Percentiles rank a stretch among this genome's conserved stretches.
Conservation (phyloP, 805 yeast genomes). For the Schwanniomyces sp. region DNA sequence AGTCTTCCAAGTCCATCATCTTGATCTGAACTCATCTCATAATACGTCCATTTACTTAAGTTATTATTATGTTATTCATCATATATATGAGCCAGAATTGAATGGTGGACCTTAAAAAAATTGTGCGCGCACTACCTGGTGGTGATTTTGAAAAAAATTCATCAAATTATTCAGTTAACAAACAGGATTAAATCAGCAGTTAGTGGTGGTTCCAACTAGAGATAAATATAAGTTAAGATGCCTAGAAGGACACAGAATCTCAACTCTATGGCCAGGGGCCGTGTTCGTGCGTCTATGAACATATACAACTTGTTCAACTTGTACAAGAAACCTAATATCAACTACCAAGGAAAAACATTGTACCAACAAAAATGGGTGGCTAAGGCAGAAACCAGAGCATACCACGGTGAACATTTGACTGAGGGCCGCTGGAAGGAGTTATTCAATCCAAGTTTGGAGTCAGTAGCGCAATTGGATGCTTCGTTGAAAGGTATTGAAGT, state of each 20-base stretch:
- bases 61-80: background rate
- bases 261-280: conserved; percentile 62
- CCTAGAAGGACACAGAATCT: conserved; percentile 61
- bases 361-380: conserved; percentile 92
- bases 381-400: conserved; percentile 88
- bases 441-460: conserved; percentile 70
- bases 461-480: conserved; percentile 88
- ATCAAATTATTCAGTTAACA: background rate
- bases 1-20: conserved; percentile 8
- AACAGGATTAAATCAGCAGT: background rate
- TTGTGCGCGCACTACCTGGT: background rate
- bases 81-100: background rate
- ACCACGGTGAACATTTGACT: conserved; percentile 92
- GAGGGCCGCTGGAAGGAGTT: conserved; percentile 77
- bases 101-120: background rate
- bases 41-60: background rate
- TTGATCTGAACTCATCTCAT: background rate
- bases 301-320: conserved; percentile 87
- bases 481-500: conserved; percentile 61
- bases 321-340: conserved; percentile 65
- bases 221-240: conserved; percentile 34
- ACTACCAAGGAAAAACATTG: conserved; percentile 61
- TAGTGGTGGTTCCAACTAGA: background rate
- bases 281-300: conserved; percentile 88
- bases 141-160: background rate